These are phyloP conservation scores for Yamadazyma blattariae DNA, from an alignment of 1,139 yeast species.

Conservation along the genomic window DNA sequence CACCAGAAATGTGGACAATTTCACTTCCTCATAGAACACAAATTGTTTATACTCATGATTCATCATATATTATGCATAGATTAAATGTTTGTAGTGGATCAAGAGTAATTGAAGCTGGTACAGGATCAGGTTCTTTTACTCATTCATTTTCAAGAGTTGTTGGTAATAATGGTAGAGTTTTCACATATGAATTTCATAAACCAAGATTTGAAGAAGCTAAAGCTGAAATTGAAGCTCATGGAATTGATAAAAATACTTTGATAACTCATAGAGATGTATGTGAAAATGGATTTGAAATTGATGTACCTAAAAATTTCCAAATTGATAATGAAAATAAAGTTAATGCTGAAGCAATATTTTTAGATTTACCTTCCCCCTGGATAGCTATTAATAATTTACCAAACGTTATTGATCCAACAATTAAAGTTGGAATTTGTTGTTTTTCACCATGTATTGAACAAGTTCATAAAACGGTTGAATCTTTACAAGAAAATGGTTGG, in stretches of 20 bases:
- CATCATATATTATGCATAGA: constrained; percentile 84
- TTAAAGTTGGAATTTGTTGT: constrained; percentile 75
- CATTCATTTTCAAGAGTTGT: constrained; percentile 89
- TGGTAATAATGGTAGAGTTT: constrained; percentile 59
- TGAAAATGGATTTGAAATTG: constrained; percentile 71
- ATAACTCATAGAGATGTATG: constrained; percentile 95
- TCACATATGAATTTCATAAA: constrained; percentile 89
- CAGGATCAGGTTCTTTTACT: constrained; percentile 95
- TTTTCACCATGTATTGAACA: constrained; percentile 98
- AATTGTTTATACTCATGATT: constrained; percentile 94
- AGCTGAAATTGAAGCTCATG: constrained; percentile 73
- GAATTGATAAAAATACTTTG: constrained; percentile 46
- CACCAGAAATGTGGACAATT: constrained; percentile 94
- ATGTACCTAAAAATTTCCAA: constrained; percentile 31
- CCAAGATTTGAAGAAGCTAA: constrained; percentile 78
- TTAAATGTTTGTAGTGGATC: constrained; percentile 72
- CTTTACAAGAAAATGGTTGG: constrained; percentile 78
- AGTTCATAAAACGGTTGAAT: constrained; percentile 79
- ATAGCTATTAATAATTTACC: constrained; percentile 80
- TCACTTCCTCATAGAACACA: constrained; percentile 97
- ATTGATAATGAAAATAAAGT: constrained; percentile 22
- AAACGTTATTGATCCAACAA: constrained; percentile 52
- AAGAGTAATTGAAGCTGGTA: constrained; percentile 91
- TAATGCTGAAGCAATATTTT: constrained; percentile 70
- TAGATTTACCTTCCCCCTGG: constrained; percentile 98